Evolutionary conservation across 345 rosid genomes (phyloP).

Genomic region (Lumnitzera racemosa): DNA sequence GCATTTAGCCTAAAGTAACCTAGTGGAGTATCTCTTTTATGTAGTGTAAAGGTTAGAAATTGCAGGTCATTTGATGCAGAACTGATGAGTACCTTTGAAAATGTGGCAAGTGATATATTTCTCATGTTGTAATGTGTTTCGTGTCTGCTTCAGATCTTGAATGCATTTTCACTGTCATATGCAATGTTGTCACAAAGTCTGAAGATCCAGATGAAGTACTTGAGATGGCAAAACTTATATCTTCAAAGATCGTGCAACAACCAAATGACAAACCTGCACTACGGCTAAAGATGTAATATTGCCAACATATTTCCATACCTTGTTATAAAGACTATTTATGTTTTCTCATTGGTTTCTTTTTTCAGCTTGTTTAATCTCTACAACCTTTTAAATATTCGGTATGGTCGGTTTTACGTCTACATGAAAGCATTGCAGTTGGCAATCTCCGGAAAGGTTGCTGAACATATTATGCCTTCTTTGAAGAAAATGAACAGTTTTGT

Average conservation of each 20-base stretch:
- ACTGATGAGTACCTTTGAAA: too few species aligned
- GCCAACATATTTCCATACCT: background rate
- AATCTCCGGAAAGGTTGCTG: conserved; percentile 67
- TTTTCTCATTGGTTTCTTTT: conserved; percentile 12
- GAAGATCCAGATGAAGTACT: conserved; percentile 55
- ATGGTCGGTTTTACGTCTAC: conserved; percentile 70
- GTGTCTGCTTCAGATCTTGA: conserved; percentile 61
- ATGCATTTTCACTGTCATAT: conserved; percentile 90
- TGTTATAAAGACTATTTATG: conserved; percentile 3
- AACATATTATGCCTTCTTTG: conserved; percentile 61
- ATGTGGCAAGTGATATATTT: background rate
- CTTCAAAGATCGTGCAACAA: conserved; percentile 68
- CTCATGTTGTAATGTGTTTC: background rate
- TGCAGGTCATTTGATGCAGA: too few species aligned
- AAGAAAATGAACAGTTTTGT: conserved; percentile 75
- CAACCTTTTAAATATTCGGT: conserved; percentile 64
- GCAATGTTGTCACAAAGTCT: conserved; percentile 67
- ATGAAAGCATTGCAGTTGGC: conserved; percentile 71
- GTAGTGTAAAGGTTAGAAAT: too few species aligned
- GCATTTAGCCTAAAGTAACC: too few species aligned
- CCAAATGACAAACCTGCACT: conserved; percentile 79
- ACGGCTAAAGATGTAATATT: conserved; percentile 79
- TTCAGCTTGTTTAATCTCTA: conserved; percentile 90
- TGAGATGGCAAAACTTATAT: conserved; percentile 68
- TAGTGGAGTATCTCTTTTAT: too few species aligned